Evolutionary conservation across 441 rosid genomes (phyloP), one percentile per base, ranked within the genome.

Genomic region (Arabidopsis lyrata): DNA sequence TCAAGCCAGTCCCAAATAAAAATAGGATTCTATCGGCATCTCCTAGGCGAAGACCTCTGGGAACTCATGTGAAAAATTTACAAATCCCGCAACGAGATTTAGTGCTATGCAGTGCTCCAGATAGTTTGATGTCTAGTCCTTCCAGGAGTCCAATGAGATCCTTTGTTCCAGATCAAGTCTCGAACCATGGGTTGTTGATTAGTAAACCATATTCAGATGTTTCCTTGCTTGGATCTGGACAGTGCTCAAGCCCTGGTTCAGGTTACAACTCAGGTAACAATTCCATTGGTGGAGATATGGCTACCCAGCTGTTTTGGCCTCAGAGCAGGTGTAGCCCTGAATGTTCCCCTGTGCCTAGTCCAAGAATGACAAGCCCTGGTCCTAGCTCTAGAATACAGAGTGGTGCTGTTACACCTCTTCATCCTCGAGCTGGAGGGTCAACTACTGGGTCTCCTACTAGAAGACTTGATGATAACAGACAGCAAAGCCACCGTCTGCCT

Each of bases 91-190:
- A 73, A 60, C 84, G 81, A 8, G 86, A 87, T 67, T 4, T 78
- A 45, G 86, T 83, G 38, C 83, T 90, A 63, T 86, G 58, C 73
- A 86, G 92, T 83, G 97, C 98, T 74, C 93, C 96, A 27, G 97
- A 96, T 72, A 93, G 98, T 83, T 89, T 92, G 70, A 70, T 91
- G 88, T 96, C 99, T 65, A 96, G 99, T 86, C 99, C 99, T 78
- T 91, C 97, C 12, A 87, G 97, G 84, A 96, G 99, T 80, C 98
- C 99, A 54, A 78, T 88, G 80, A 87, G 96, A 76, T 86, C 85
- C 5, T 87, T 82, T 78, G 82, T 90, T 52, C 62, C 81, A 6
- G 97, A 91, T 64, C 96, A 86, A 71, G 82, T 80, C 73, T 63
- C 86, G 57, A 88, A 87, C 81, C 80, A 85, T 68, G 87, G 88